Conservation (phyloP, 192 early-diverging fungal genomes). For the Chytriomyces confervae region DNA sequence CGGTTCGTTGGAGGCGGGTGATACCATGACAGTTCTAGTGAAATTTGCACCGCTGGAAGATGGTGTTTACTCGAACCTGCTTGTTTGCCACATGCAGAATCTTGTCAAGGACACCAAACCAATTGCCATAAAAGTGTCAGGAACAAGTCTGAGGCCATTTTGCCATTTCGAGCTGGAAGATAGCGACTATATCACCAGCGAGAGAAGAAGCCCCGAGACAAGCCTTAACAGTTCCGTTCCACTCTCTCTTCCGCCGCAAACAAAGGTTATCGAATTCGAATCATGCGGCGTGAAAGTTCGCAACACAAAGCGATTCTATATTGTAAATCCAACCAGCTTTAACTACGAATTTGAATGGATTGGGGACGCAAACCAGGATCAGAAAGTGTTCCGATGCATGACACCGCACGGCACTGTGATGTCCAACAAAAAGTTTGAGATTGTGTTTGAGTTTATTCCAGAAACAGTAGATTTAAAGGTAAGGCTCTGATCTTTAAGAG, state of each 20-base stretch:
- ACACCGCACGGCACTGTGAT: constrained; percentile 55
- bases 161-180: constrained; percentile 71
- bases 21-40: constrained; percentile 47
- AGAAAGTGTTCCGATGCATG: constrained; percentile 55
- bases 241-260: constrained; percentile 49
- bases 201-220: constrained; percentile 51
- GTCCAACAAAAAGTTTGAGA: constrained; percentile 60
- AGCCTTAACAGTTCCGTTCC: constrained; percentile 46
- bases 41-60: constrained; percentile 60
- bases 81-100: constrained; percentile 52
- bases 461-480: constrained; percentile 62
- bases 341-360: constrained; percentile 62
- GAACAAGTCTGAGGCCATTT: constrained; percentile 59
- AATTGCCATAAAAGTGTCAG: constrained; percentile 50
- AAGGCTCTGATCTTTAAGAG: not conserved
- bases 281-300: constrained; percentile 60
- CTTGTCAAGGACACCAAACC: constrained; percentile 44
- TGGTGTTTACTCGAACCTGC: constrained; percentile 38
- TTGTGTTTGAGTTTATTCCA: constrained; percentile 63
- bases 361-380: constrained; percentile 32
- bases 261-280: constrained; percentile 60
- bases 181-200: constrained; percentile 59
- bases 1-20: constrained; percentile 52
- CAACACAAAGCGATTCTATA: constrained; percentile 64
- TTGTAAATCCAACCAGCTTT: constrained; percentile 61